These are phyloP conservation scores for Chenopodium album DNA, from an alignment of 148 eudicot genomes.

Conservation along the genomic window DNA sequence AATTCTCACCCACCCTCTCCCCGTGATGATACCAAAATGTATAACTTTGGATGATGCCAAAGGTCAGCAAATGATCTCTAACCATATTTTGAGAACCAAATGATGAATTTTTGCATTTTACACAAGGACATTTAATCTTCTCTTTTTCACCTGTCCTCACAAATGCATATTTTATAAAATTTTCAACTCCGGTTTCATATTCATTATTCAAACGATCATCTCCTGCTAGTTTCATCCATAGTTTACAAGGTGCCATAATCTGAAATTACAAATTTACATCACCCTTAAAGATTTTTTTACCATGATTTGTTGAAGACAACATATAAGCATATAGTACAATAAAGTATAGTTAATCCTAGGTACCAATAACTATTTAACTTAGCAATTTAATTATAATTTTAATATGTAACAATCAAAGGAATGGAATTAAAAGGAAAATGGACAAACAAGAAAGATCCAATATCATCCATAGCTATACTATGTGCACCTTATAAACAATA, in stretches of 20 bases:
- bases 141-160: background rate
- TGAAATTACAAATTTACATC: too few species aligned
- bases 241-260: background rate
- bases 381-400: too few species aligned
- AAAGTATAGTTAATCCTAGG: too few species aligned
- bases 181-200: background rate
- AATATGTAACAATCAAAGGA: too few species aligned
- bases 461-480: too few species aligned
- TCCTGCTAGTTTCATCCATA: background rate
- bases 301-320: too few species aligned
- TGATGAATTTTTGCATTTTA: background rate
- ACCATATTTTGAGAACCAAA: background rate
- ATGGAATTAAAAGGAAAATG: too few species aligned
- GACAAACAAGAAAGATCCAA: too few species aligned
- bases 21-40: background rate
- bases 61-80: background rate
- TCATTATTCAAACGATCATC: background rate
- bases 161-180: background rate
- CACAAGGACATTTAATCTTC: background rate
- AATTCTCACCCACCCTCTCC: background rate
- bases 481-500: too few species aligned
- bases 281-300: too few species aligned
- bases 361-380: too few species aligned
- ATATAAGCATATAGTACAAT: too few species aligned
- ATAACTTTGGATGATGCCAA: background rate